Evolutionary conservation across 768 basidiomycete species (phyloP).

Genomic region (Termitomyces heimii): DNA sequence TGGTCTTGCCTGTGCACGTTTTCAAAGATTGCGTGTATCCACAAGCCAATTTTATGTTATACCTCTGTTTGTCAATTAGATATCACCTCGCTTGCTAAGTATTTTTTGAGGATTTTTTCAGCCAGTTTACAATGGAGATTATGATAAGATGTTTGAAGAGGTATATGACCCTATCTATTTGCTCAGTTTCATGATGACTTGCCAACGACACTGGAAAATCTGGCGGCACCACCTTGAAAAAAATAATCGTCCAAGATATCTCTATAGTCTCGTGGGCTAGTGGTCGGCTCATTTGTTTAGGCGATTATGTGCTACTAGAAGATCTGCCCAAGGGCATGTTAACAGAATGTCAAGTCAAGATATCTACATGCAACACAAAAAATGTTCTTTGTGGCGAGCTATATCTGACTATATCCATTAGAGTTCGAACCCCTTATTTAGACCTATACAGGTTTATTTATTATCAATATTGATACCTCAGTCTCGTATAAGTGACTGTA

Average conservation of each 20-base stretch:
- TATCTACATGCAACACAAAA: too few relatives aligned
- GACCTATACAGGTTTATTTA: neutral
- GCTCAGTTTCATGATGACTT: neutral
- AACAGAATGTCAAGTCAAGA: neutral
- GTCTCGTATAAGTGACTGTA: neutral
- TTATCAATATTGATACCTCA: neutral
- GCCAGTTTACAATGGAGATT: neutral
- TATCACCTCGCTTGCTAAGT: neutral
- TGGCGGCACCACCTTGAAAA: neutral
- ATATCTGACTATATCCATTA: too few relatives aligned
- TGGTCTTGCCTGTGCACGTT: neutral
- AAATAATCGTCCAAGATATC: neutral
- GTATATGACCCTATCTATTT: neutral
- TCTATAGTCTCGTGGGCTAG: slow-evolving; percentile 13
- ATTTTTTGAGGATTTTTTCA: neutral
- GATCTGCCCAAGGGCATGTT: neutral
- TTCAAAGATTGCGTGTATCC: neutral
- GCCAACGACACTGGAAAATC: slow-evolving; percentile 1
- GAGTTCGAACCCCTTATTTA: too few relatives aligned
- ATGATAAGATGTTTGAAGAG: neutral
- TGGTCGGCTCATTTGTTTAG: slow-evolving; percentile 16
- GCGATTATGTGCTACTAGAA: slow-evolving; percentile 7
- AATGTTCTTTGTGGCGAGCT: neutral
- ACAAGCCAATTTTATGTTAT: neutral
- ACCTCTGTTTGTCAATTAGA: neutral